phyloP scores from a whole-genome alignment of 2,329 filamentous ascomycete species.

The Fusarium zealandicum region DNA sequence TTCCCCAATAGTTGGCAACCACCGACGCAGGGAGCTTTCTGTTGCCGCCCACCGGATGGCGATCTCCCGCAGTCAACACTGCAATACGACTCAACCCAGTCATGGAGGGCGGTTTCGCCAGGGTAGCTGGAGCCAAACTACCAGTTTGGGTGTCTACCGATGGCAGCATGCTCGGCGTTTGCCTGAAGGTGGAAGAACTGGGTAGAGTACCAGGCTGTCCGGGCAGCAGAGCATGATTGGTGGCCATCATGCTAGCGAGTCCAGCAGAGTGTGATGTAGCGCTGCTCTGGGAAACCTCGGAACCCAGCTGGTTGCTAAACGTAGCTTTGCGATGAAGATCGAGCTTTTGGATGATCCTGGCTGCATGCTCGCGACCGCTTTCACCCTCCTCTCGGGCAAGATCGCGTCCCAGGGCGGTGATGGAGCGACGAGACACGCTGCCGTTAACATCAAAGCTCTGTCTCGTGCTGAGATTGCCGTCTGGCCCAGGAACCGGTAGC shows the following conservation, averaged over 20 bases:
- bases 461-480: conserved; percentile 61
- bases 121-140: conserved; percentile 79
- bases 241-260: conserved; percentile 85
- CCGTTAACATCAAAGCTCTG: conserved; percentile 75
- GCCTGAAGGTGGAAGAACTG: conserved; percentile 42
- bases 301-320: conserved; percentile 53
- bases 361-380: conserved; percentile 78
- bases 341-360: conserved; percentile 90
- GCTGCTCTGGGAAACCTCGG: conserved; percentile 49
- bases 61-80: conserved; percentile 80
- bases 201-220: conserved; percentile 54
- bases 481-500: conserved; percentile 68
- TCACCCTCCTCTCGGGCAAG: conserved; percentile 73
- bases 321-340: conserved; percentile 85
- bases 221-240: conserved; percentile 80
- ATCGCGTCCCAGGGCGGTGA: conserved; percentile 59
- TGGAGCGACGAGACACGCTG: conserved; percentile 59
- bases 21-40: conserved; percentile 82
- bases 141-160: conserved; percentile 59
- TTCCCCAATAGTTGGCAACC: conserved; percentile 94
- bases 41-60: conserved; percentile 70
- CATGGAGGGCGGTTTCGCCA: conserved; percentile 81
- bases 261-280: conserved; percentile 61
- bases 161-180: conserved; percentile 44
- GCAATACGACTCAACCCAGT: conserved; percentile 89